Evolutionary conservation across 148 eudicot species (phyloP).

Genomic region (Cornus controversa): DNA sequence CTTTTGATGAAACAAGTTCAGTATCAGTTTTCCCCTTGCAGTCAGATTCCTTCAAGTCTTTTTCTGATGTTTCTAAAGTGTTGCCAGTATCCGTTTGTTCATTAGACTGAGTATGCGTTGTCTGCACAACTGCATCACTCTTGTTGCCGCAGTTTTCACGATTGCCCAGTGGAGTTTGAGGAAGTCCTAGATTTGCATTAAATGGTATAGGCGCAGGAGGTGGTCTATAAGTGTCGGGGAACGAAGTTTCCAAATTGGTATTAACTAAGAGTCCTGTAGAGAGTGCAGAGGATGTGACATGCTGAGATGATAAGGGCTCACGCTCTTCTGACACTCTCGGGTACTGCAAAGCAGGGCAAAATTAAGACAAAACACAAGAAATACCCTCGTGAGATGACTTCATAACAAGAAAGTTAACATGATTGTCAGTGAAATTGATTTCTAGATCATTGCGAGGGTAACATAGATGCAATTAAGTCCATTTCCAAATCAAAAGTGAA

Average conservation of each 20-base stretch:
- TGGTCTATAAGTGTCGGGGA: constrained; percentile 65
- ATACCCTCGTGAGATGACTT: neutral
- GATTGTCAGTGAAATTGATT: neutral
- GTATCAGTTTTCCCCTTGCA: constrained; percentile 35
- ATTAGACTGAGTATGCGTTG: constrained; percentile 30
- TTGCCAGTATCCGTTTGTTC: constrained; percentile 27
- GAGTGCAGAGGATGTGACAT: constrained; percentile 37
- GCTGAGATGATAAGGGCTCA: constrained; percentile 60
- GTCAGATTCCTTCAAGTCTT: constrained; percentile 35
- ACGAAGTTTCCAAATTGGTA: constrained; percentile 77
- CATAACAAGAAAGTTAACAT: constrained; percentile 2
- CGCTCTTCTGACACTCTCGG: constrained; percentile 71
- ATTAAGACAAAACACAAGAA: neutral
- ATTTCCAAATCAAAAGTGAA: constrained; percentile 1
- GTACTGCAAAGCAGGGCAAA: constrained; percentile 43
- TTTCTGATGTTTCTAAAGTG: constrained; percentile 31
- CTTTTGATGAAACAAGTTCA: constrained; percentile 46
- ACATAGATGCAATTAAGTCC: neutral
- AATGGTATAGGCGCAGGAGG: constrained; percentile 84
- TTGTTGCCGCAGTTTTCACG: constrained; percentile 33
- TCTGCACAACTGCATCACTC: constrained; percentile 31
- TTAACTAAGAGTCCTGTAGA: constrained; percentile 71
- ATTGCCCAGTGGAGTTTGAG: constrained; percentile 38
- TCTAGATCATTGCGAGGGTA: neutral
- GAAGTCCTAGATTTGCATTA: constrained; percentile 43